Evolutionary conservation across 1,284 basidiomycete genomes (phyloP), one percentile per base, ranked within the genome.

Genomic region (Fomitopsis schrenkii): DNA sequence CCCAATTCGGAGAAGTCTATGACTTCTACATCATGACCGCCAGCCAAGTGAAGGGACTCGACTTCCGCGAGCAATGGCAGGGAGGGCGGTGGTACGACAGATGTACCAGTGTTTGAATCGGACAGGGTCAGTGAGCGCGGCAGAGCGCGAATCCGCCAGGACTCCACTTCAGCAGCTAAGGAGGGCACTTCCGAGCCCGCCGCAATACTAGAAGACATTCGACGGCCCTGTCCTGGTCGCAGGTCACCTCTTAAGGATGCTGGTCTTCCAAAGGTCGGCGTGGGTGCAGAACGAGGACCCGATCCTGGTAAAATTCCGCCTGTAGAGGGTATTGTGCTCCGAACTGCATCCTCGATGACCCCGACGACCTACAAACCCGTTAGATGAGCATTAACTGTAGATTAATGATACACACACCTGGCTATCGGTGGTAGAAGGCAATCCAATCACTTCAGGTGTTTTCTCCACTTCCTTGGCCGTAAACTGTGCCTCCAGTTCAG

Each of bases 401-500:
- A 30, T 5, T 12, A 53, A 2, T 1, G 6, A 36, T 30, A 28
- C 22, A n/a, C 48, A 58, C 19, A 58, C 71, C 69, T 73, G 64
- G n/a, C 57, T 66, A 48, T 71, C 69, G 22, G 62, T 33, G 8
- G 30, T 33, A 58, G 35, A 58, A 59, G 59, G 68, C 41, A 36
- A 14, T 57, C 54, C 38, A 40, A 62, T 59, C 57, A 64, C 42
- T 48, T 61, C 50, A 64, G 54, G 44, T 63, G 57, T 54, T 45
- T 65, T 70, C 61, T 77, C 77, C 19, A 73, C 69, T 58, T 82
- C 75, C 56, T 69, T 73, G 41, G 76, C 75, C 63, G 84, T 86
- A 66, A 93, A 84, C 73, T 80, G 85, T 64, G 85, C 91, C 73
- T 95, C 95, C 38, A 97, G 71, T 73, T 95, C 94, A 50, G 82